phyloP scores from a whole-genome alignment of 768 basidiomycete species.

The Kwoniella shandongensis region DNA sequence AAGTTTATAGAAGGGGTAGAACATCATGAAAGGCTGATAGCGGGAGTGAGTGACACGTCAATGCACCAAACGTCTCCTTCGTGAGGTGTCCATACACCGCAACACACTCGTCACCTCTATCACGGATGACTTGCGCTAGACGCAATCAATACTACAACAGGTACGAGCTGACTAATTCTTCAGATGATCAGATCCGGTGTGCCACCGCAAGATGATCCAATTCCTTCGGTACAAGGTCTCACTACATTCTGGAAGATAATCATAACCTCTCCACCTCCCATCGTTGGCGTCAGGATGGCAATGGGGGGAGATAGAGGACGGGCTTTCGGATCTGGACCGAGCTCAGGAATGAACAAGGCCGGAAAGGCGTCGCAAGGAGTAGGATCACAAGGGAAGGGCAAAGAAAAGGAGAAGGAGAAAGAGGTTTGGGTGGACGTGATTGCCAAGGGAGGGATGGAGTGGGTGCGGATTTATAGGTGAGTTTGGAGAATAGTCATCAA shows the following conservation, averaged over 20 bases:
- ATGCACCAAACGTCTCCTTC: too few species aligned
- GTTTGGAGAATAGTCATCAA: conserved; percentile 54
- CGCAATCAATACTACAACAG: too few species aligned
- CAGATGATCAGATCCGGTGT: conserved; percentile 19
- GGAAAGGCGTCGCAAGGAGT: neutral
- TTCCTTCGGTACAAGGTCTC: conserved; percentile 18
- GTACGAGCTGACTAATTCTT: too few species aligned
- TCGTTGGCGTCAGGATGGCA: conserved; percentile 14
- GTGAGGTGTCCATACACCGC: too few species aligned
- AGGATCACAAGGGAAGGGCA: conserved; percentile 5
- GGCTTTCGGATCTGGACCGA: too few species aligned
- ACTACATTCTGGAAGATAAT: conserved; percentile 27
- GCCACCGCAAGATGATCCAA: conserved; percentile 25
- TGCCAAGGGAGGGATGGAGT: conserved; percentile 68
- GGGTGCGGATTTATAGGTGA: conserved; percentile 85
- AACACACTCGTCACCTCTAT: too few species aligned
- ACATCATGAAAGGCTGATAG: conserved; percentile 11
- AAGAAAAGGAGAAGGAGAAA: conserved; percentile 17
- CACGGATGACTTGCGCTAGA: too few species aligned
- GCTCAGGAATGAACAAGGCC: neutral
- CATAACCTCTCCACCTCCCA: conserved; percentile 17
- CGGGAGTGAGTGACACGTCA: conserved; percentile 17
- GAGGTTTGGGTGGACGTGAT: conserved; percentile 66
- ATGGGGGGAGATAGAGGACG: conserved; percentile 19
- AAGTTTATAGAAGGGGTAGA: conserved; percentile 21